Evolutionary conservation across 345 rosid species (phyloP).

Genomic region (Balakata baccata): DNA sequence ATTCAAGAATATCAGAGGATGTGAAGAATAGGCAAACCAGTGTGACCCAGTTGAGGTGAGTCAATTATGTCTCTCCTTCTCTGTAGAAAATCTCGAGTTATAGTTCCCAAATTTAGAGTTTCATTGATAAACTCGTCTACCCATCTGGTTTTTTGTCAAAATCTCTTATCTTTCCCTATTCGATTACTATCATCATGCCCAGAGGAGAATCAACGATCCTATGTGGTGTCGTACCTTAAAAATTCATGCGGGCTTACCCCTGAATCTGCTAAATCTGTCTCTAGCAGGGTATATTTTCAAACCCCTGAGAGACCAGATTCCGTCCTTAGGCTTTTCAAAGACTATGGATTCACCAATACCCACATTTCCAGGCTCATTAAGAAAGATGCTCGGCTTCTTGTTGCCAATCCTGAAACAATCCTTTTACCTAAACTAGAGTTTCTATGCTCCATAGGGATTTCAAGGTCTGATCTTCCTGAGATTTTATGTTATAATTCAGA

Average conservation of each 20-base stretch:
- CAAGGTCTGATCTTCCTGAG: neutral
- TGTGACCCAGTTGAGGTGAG: neutral
- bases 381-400: neutral
- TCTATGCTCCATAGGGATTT: constrained; percentile 3
- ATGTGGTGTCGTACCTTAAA: constrained; percentile 6
- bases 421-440: constrained; percentile 2
- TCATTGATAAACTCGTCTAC: neutral
- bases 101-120: neutral
- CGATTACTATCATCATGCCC: neutral
- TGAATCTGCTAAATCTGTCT: constrained; percentile 13
- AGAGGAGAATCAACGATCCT: neutral
- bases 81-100: neutral
- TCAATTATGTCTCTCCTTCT: neutral
- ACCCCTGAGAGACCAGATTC: constrained; percentile 6
- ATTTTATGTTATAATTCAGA: neutral
- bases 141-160: neutral
- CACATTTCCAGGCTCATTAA: constrained; percentile 11
- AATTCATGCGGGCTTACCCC: constrained; percentile 11
- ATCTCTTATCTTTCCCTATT: neutral
- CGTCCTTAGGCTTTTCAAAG: neutral
- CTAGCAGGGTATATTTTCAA: neutral
- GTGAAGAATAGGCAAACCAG: no score
- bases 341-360: neutral
- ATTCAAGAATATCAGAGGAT: no score
- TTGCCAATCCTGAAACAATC: neutral